These are phyloP conservation scores for Lipomyces kockii DNA, from an alignment of 805 yeast species.

Conservation along the genomic window DNA sequence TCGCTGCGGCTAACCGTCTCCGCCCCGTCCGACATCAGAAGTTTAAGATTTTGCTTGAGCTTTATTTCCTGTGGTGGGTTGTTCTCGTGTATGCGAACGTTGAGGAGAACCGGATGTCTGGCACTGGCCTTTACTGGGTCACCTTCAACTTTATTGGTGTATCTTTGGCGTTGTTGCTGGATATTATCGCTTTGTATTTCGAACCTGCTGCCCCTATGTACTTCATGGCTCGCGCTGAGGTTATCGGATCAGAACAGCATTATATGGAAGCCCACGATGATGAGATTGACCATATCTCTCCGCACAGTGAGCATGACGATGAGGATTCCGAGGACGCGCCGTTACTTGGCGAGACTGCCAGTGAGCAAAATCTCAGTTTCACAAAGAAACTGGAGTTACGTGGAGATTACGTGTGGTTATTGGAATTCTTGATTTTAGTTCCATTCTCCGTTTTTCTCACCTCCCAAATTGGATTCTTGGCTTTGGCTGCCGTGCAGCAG, in stretches of 20 bases:
- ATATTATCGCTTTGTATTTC: constrained; percentile 33
- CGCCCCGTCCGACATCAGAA: constrained; percentile 64
- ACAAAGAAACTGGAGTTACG: constrained; percentile 43
- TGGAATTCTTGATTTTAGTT: constrained; percentile 70
- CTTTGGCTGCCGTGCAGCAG: constrained; percentile 69
- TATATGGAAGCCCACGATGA: constrained; percentile 25
- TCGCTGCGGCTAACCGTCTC: constrained; percentile 52
- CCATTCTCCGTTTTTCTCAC: constrained; percentile 65
- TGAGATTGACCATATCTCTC: constrained; percentile 30
- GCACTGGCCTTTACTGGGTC: constrained; percentile 53
- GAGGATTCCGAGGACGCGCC: constrained; percentile 35
- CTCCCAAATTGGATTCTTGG: constrained; percentile 59
- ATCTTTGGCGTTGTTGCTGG: constrained; percentile 34
- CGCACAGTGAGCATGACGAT: constrained; percentile 29
- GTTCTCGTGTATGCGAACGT: constrained; percentile 57
- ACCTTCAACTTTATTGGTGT: constrained; percentile 42
- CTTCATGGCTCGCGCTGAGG: constrained; percentile 37
- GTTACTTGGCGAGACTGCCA: constrained; percentile 55
- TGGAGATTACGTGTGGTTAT: constrained; percentile 76
- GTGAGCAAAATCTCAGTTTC: constrained; percentile 53
- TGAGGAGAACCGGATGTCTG: constrained; percentile 53
- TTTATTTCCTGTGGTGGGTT: constrained; percentile 63
- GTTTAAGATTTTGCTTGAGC: constrained; percentile 59
- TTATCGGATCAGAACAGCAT: constrained; percentile 28
- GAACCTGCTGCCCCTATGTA: constrained; percentile 38